Base-by-base conservation (phyloP, 352 stramenopile genomes). In the Globisporangium okanoganense region DNA sequence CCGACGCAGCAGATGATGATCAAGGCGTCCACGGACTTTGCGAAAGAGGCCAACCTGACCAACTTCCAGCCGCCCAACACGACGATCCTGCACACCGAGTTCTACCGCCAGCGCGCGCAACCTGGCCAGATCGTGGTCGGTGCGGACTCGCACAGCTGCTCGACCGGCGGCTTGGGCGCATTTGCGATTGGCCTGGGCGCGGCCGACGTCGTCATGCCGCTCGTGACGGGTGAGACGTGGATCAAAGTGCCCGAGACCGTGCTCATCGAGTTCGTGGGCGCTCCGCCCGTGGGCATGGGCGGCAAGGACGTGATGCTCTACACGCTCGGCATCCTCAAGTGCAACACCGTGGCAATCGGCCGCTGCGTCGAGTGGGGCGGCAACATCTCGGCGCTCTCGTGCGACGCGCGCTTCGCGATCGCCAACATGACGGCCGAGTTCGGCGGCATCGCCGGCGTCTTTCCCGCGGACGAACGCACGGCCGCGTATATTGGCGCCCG, bases 271-370 rank as follows among this genome's bases (percentile, higher is more conserved):
- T 92, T 95, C 58, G 73, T 87, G 16, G 84, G 84, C 58, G 62
- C 68, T 10, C 85, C 82, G 1, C 78, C 82, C 2, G 76, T 76
- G 47, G 85, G 84, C 55, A 88, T 93, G 69, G 85, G 83, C 43
- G 85, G 85, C 44, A 95, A 95, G 69, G 85, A 95, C 67, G 85
- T 93, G 16, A 95, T 95, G 79, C 73, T 95, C 2, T 88, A 91
- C 73, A 93, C 81, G 50, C 72, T 93, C 36, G 83, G 85, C 36
- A 71, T 91, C 52, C 76, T 95, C 62, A 95, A 95, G 74, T 90
- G 84, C 61, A 93, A 95, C 72, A 93, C 83, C 5, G 85, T 95
- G 24, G 83, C 84, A 10, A 90, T 88, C 20, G 81, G 75, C 16
- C 80, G 84, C 63, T 88, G 75, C 51, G 80, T 95, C 3, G 82